Evolutionary conservation across 805 yeast species (phyloP), one percentile per base, ranked within the genome.

Genomic region (Lipomyces japonicus): DNA sequence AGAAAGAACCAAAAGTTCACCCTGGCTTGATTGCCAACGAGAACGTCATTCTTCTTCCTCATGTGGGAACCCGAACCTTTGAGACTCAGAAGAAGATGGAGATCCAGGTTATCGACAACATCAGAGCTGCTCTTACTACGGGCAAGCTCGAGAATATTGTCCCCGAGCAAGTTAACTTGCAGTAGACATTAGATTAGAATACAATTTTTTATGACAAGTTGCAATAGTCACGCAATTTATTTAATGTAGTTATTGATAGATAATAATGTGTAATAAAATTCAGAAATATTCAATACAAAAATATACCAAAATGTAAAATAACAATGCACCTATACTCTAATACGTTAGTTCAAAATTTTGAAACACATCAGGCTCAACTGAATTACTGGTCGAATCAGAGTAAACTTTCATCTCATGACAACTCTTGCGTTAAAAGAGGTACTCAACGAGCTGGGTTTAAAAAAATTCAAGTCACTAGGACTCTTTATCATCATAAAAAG

Each of bases 81-180:
- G 95, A 88, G 68, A 84, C 95, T 2, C 78, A 84, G 62, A 70
- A 73, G 59, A 76, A 77, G 60, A 86, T 93, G 96, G 96, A 90
- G 69, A 80, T 78, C 59, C 79, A 79, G 65, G 87, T 83, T 28
- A 80, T 86, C 24, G 75, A 75, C 28, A 93, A 91, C 66, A 79
- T 86, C 6, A 69, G 71, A 38, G 66, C 72, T n/a, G 81, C 70
- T 41, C 61, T 87, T 32, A 66, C 70, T 12, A 75, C 81, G 0
- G 95, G 95, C 5, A 81, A 79, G 65, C 86, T 91, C 5, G 66
- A 76, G 51, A 72, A 86, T 0, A 68, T 86, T 38, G 95, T 91
- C n/a, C 95, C 96, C 1, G 98, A 93, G 51, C 60, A 57, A 48
- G 58, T 42, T 9, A 19, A 31, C 30, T 3, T 49, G 46, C 53